phyloP scores from a whole-genome alignment of 1,139 yeast species.

The Taiozyma onychis region DNA sequence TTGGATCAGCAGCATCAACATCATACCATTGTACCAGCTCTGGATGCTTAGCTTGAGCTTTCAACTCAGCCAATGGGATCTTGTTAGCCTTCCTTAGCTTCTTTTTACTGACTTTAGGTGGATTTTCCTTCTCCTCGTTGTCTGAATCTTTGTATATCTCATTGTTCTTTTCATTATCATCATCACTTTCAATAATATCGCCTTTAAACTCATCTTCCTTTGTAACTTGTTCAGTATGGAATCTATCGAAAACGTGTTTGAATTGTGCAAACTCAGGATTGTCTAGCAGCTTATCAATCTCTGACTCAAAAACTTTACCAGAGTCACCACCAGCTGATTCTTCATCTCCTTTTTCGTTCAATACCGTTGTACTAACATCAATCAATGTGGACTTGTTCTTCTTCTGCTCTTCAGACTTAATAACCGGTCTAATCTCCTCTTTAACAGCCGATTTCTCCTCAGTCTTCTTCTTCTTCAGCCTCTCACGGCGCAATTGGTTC shows the following conservation, averaged over 20 bases:
- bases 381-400: background rate
- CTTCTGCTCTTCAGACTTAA: background rate
- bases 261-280: constrained; percentile 39
- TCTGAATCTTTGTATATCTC: constrained; percentile 17
- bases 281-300: constrained; percentile 25
- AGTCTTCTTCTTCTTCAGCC: constrained; percentile 44
- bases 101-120: constrained; percentile 28
- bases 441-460: constrained; percentile 5
- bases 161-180: constrained; percentile 24
- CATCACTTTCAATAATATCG: constrained; percentile 31
- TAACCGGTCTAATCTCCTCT: background rate
- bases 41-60: constrained; percentile 54
- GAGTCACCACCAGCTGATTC: background rate
- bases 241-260: constrained; percentile 38
- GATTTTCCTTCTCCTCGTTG: constrained; percentile 16
- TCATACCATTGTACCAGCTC: constrained; percentile 85
- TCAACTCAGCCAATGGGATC: constrained; percentile 64
- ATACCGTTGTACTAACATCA: background rate
- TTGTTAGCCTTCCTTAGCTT: constrained; percentile 48
- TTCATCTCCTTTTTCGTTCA: background rate
- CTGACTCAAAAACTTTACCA: constrained; percentile 19
- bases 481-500: constrained; percentile 61
- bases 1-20: constrained; percentile 79
- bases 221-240: constrained; percentile 26
- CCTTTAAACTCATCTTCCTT: constrained; percentile 23